These are phyloP conservation scores for Sclerotinia nivalis DNA, from an alignment of 2,329 filamentous ascomycete genomes.

Conservation along the genomic window DNA sequence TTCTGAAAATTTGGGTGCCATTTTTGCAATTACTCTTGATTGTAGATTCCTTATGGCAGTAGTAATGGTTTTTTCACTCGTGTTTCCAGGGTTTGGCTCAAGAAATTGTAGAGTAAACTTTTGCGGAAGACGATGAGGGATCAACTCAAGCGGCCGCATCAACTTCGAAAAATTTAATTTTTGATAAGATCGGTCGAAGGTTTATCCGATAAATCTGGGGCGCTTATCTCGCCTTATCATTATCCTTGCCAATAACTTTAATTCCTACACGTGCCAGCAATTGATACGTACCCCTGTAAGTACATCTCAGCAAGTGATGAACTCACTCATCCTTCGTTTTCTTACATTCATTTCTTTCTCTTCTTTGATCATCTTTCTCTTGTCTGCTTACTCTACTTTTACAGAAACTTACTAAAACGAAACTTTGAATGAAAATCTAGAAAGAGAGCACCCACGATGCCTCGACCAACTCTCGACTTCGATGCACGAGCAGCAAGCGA, in stretches of 20 bases:
- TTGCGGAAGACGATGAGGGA: background rate
- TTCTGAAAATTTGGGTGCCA: slow-evolving; percentile 56
- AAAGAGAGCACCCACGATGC: slow-evolving; percentile 24
- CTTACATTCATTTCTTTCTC: background rate
- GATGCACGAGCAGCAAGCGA: slow-evolving; percentile 31
- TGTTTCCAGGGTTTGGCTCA: too few species aligned
- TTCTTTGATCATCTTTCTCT: too few species aligned
- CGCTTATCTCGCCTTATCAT: slow-evolving; percentile 18
- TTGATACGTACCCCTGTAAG: slow-evolving; percentile 18
- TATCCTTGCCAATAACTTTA: background rate
- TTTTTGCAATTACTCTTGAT: background rate
- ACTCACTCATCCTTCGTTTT: slow-evolving; percentile 7
- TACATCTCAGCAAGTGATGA: slow-evolving; percentile 3
- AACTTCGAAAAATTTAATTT: slow-evolving; percentile 12
- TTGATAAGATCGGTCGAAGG: background rate
- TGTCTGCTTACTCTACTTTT: background rate
- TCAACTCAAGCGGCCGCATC: slow-evolving; percentile 9
- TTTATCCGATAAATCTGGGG: slow-evolving; percentile 16
- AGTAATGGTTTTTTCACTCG: too few species aligned
- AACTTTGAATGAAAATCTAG: background rate
- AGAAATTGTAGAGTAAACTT: background rate
- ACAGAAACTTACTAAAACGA: too few species aligned
- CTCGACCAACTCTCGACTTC: slow-evolving; percentile 29
- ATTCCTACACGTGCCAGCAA: slow-evolving; percentile 19
- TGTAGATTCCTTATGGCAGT: background rate